Conservation (phyloP, 176 grass and related monocot genomes). For the Sorghum bicolor region DNA sequence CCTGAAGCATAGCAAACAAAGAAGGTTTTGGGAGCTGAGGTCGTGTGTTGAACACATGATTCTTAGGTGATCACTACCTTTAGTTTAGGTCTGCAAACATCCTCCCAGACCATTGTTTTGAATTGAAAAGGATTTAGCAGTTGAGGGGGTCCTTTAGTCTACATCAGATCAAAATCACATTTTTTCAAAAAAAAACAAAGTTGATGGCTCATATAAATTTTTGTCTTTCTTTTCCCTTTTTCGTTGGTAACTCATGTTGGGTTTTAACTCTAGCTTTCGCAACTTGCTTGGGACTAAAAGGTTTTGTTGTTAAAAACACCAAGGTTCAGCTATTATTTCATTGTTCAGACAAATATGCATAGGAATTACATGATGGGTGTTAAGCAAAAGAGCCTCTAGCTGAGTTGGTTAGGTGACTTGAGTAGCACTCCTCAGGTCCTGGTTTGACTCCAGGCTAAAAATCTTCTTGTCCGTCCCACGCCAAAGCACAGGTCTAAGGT, state of each 20-base stretch:
- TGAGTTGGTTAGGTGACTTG: background rate
- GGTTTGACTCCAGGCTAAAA: too few relatives aligned
- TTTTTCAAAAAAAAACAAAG: background rate
- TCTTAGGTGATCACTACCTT: background rate
- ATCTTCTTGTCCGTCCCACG: too few relatives aligned
- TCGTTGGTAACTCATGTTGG: too few relatives aligned
- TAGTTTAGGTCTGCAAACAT: background rate
- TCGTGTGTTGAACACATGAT: background rate
- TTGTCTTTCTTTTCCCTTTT: too few relatives aligned
- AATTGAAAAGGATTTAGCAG: background rate
- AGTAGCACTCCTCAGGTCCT: too few relatives aligned
- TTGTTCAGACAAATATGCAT: background rate
- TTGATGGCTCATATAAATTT: too few relatives aligned
- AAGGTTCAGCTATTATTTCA: background rate
- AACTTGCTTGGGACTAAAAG: too few relatives aligned
- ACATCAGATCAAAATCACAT: background rate
- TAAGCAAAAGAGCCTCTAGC: background rate
- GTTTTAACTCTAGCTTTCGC: too few relatives aligned
- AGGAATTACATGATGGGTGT: background rate
- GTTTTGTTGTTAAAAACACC: too few relatives aligned
- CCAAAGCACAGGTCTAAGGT: background rate
- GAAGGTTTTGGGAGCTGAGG: background rate
- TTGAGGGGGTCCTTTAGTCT: background rate
- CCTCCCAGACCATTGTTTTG: background rate
- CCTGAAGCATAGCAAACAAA: background rate